Evolutionary conservation across 1,284 basidiomycete species (phyloP).

Genomic region (Baeospora myosura): DNA sequence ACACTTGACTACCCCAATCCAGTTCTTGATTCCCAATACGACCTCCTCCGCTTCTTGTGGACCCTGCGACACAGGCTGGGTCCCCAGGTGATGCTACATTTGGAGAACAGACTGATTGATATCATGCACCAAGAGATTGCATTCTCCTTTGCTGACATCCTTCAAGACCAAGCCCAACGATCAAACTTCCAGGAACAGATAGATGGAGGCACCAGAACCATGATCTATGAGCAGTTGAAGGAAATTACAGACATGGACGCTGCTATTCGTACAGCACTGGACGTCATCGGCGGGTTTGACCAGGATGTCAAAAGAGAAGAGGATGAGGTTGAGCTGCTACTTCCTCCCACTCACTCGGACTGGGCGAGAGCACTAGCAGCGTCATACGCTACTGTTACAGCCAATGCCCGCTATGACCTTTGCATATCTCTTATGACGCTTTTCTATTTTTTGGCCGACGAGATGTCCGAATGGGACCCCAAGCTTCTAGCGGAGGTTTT

Average conservation of each 20-base stretch:
- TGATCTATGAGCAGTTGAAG: conserved; percentile 53
- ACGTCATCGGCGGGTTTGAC: conserved; percentile 64
- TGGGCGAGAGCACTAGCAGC: conserved; percentile 58
- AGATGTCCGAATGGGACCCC: conserved; percentile 27
- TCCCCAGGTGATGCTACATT: conserved; percentile 41
- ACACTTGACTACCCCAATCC: not conserved
- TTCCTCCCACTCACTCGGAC: conserved; percentile 42
- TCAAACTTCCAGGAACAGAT: conserved; percentile 42
- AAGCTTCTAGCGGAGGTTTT: conserved; percentile 61
- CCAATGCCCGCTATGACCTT: conserved; percentile 68
- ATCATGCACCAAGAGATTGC: conserved; percentile 68
- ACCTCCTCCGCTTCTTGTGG: conserved; percentile 39
- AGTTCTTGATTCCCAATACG: not conserved
- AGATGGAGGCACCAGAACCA: conserved; percentile 51
- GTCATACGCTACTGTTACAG: conserved; percentile 51
- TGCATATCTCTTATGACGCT: conserved; percentile 58
- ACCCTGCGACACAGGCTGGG: conserved; percentile 58
- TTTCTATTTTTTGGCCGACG: conserved; percentile 63
- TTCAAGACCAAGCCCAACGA: conserved; percentile 55
- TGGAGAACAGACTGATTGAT: conserved; percentile 55
- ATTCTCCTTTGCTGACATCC: conserved; percentile 65
- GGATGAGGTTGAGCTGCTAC: conserved; percentile 51
- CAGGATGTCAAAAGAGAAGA: conserved; percentile 67
- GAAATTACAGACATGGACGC: conserved; percentile 48
- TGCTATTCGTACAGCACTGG: conserved; percentile 49